A percentile compares a stretch with the other conserved stretches of the same genome.
Conservation (phyloP, 202 grass and related monocot genomes). For the Hordeum pubiflorum region DNA sequence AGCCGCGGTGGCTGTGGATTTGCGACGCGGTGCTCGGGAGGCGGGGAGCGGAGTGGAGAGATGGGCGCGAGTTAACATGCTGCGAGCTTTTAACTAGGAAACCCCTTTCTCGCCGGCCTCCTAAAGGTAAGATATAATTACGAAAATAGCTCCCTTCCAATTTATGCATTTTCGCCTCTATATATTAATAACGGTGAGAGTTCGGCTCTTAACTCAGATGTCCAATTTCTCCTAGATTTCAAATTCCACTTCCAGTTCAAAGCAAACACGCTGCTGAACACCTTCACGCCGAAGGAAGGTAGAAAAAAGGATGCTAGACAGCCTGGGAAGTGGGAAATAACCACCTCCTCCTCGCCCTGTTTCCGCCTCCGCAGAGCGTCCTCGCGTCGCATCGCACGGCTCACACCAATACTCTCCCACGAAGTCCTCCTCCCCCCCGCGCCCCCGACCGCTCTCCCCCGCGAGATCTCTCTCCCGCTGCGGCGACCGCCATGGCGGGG, state of each 20-base stretch:
- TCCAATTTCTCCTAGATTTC: neutral
- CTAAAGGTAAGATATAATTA: no score
- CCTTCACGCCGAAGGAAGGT: conserved; percentile 24
- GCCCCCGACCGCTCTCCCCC: neutral
- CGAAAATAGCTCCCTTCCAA: no score
- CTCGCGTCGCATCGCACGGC: neutral
- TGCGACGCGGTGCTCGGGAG: no score
- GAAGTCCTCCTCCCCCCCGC: neutral
- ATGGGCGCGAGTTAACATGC: no score
- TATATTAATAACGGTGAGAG: no score
- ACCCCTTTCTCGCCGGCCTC: no score
- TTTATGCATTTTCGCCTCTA: no score
- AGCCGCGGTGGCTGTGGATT: no score
- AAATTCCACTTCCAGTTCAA: neutral
- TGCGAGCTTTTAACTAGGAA: no score
- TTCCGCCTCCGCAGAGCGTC: neutral
- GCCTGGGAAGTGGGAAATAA: neutral
- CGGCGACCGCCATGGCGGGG: conserved; percentile 52
- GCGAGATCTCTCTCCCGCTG: conserved; percentile 34
- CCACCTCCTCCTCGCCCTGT: neutral
- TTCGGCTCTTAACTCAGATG: no score
- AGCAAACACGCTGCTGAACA: neutral
- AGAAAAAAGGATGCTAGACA: neutral
- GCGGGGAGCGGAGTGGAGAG: no score
- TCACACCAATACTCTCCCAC: neutral